Percentiles rank a stretch among this genome's conserved stretches.
These are phyloP conservation scores for Artemisia annua DNA, from an alignment of 129 eudicot species.

Conservation along the genomic window DNA sequence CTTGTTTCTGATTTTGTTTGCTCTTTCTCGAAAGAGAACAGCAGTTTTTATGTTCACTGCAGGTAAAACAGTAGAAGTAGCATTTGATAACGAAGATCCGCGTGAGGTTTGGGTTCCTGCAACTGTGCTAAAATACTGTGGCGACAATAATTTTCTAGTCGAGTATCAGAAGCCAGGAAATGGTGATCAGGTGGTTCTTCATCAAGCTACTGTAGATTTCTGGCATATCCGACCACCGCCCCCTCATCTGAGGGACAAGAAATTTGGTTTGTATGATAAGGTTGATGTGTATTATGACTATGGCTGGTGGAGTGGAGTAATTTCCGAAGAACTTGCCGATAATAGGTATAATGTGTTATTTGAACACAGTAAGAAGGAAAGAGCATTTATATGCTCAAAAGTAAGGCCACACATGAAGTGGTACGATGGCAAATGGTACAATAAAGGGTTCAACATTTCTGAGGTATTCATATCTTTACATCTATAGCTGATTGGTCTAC, in stretches of 20 bases:
- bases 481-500: neutral
- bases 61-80: slow-evolving; percentile 76
- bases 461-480: slow-evolving; percentile 50
- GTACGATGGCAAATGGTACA: slow-evolving; percentile 79
- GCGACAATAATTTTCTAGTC: slow-evolving; percentile 45
- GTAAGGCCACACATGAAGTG: slow-evolving; percentile 82
- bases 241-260: slow-evolving; percentile 56
- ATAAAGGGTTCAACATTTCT: slow-evolving; percentile 38
- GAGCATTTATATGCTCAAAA: slow-evolving; percentile 44
- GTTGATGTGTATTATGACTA: slow-evolving; percentile 69
- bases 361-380: slow-evolving; percentile 48
- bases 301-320: slow-evolving; percentile 86
- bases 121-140: slow-evolving; percentile 42
- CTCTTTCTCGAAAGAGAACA: slow-evolving; percentile 51
- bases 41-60: slow-evolving; percentile 59
- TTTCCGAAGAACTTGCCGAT: slow-evolving; percentile 70
- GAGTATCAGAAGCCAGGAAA: slow-evolving; percentile 42
- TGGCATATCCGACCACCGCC: slow-evolving; percentile 74
- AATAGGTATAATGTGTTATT: slow-evolving; percentile 66
- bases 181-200: slow-evolving; percentile 35
- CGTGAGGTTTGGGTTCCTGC: slow-evolving; percentile 81
- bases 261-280: slow-evolving; percentile 63
- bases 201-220: slow-evolving; percentile 44
- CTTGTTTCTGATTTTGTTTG: slow-evolving; percentile 28
- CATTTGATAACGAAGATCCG: slow-evolving; percentile 42